Base-by-base conservation (phyloP, 2,329 filamentous ascomycete genomes). In the Ophiobolus disseminans region DNA sequence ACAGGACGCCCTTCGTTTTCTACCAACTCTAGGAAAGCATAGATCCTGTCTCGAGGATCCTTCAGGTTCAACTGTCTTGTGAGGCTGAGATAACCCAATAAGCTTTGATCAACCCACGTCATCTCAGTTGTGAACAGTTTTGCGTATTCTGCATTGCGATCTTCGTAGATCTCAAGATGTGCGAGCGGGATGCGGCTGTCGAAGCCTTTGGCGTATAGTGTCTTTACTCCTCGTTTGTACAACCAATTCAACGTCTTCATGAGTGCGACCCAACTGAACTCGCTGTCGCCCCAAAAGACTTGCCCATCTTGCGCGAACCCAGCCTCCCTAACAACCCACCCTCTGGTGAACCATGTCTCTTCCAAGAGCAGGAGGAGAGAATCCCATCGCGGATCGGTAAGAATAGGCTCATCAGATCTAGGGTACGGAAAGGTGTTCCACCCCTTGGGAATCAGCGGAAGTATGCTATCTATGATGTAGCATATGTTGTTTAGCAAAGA, bases 321-420 rank as follows among this genome's bases (percentile, higher is more conserved):
- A 2, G 45, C 48, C 39, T 58, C 55, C 23, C 49, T 41, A 8
- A 55, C 52, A 5, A 58, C 48, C 55, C 55, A 55, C 3, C 52
- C 52, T 2, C 55, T 31, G 2, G 31, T 22, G 13, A 53, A 58
- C 52, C 48, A 58, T 1, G 26, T 19, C 13, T 47, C 39, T 8
- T 21, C 10, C 14, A 48, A 25, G 6, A 40, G 14, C 11, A 31
- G 14, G 19, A 10, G 2, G 1, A 55, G 9, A 6, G 38, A 49
- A 6, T 38, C 16, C 55, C 52, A 58, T 25, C 55, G 34, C 5
- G 23, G 28, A 35, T 52, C 49, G 9, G 19, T 38, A 9, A 52
- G 32, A 8, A 52, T 40, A 1, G 35, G 30, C 20, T 42, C 44
- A 13, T 35, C 32, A 13, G n/a, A 7, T 4, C 31, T n/a, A 5